Evolutionary conservation across 805 yeast genomes (phyloP).

Genomic region (Saccharomycopsis fibuligera): DNA sequence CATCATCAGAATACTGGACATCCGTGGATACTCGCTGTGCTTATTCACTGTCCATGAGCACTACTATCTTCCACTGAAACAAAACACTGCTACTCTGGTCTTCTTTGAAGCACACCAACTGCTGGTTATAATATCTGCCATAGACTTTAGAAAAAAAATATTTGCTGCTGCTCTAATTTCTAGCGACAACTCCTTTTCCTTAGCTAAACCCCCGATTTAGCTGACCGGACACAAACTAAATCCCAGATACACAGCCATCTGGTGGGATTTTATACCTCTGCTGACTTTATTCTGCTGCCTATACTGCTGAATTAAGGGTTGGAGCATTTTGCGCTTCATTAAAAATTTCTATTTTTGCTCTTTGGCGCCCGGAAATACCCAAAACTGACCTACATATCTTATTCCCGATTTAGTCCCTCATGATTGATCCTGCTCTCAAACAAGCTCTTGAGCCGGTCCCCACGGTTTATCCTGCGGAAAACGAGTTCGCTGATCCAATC

Average conservation of each 20-base stretch:
- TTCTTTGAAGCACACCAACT: neutral
- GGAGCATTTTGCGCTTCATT: no score
- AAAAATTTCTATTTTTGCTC: no score
- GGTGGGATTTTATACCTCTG: neutral
- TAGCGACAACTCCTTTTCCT: neutral
- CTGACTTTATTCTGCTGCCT: no score
- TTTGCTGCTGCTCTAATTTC: neutral
- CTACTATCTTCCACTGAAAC: neutral
- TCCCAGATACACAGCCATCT: neutral
- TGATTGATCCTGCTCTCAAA: neutral
- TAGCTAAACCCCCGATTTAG: neutral
- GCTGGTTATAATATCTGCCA: neutral
- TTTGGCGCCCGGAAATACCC: neutral
- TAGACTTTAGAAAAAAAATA: neutral
- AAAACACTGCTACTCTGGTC: neutral
- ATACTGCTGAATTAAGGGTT: no score
- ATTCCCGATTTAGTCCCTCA: neutral
- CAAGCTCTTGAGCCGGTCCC: constrained; percentile 38
- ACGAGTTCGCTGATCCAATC: constrained; percentile 60
- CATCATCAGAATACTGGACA: neutral
- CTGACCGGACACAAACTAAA: no score
- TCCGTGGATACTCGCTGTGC: no score
- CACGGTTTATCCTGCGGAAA: constrained; percentile 44
- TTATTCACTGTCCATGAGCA: neutral
- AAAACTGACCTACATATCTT: neutral